Conservation (phyloP, 208 protist species). For the Leishmania amazonensis region DNA sequence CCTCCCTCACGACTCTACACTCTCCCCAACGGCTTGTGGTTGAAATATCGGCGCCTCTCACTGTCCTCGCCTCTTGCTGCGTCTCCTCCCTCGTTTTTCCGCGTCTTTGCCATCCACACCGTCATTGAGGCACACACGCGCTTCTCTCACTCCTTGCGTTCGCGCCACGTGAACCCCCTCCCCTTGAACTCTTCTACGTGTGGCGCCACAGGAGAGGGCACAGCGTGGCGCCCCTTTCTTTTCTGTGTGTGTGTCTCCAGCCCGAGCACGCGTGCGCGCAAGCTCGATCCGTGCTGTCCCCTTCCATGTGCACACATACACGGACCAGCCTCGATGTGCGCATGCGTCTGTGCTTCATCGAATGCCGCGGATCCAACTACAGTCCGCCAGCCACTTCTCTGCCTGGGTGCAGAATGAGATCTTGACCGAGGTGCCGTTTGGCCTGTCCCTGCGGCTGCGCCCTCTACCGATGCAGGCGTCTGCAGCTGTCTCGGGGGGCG, state of each 20-base stretch:
- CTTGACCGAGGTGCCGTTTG: conserved; percentile 11
- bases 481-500: not conserved
- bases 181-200: not conserved
- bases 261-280: not conserved
- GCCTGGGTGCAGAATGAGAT: conserved; percentile 23
- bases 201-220: not conserved
- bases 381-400: conserved; percentile 14
- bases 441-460: conserved; percentile 23
- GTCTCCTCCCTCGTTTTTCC: not conserved
- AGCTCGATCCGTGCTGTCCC: not conserved
- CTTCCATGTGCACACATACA: not conserved
- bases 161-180: not conserved
- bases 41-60: not conserved
- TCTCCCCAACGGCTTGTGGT: too few species aligned
- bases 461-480: not conserved
- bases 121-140: not conserved
- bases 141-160: not conserved
- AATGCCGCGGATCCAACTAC: not conserved
- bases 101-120: not conserved
- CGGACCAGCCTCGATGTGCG: not conserved
- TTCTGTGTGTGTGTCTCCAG: not conserved
- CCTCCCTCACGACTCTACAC: not conserved
- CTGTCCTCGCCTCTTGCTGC: not conserved
- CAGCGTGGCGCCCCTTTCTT: not conserved
- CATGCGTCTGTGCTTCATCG: conserved; percentile 4